Evolutionary conservation across 768 basidiomycete genomes (phyloP), one percentile per base, ranked within the genome.

Genomic region (Mycena polygramma): DNA sequence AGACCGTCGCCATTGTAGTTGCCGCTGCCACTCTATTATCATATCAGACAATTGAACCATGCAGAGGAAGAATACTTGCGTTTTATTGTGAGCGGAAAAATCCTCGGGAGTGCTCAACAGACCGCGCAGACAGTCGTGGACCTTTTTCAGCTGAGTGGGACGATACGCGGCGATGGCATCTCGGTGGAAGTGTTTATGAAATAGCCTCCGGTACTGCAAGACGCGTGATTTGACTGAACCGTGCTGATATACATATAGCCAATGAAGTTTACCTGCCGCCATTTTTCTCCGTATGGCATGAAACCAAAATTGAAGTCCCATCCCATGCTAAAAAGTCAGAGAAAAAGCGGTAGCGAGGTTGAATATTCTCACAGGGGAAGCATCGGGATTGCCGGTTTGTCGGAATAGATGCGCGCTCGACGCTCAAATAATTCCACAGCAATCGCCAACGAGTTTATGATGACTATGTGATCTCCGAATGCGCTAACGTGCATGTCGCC

Each of bases 281-380:
- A 83, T 53, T 51, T 41, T 0, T 78, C 71, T 1, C 76, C 78
- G 41, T 82, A 80, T 35, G 68, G 72, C 69, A 79, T 77, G 7
- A 81, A 53, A 9, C 61, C 76, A 10, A 77, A 49, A 61, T 75
- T 76, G 55, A 79, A 80, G 17, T 78, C 71, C 79, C 78, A 82
- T 20, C 79, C 81, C 77, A 79, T 80, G 15, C 81, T 83, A 39
- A 59, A 46, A 1, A 39, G 58, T 17, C 24, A 49, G 36, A 22
- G 43, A 22, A 30, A 49, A n/a, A 43, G 30, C 48, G 66, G 30
- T 52, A 5, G 55, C 14, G 53, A 63, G 30, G 30, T 36, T n/a
- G 57, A 41, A 24, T 4, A 20, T 24, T 8, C 58, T 64, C 30
- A 64, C 63, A 64, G 52, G 8, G 11, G 2, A 30, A 64, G 10